Evolutionary conservation across 108 stramenopile genomes (phyloP), one percentile per base, ranked within the genome.

Genomic region (Discostella pseudostelligera): DNA sequence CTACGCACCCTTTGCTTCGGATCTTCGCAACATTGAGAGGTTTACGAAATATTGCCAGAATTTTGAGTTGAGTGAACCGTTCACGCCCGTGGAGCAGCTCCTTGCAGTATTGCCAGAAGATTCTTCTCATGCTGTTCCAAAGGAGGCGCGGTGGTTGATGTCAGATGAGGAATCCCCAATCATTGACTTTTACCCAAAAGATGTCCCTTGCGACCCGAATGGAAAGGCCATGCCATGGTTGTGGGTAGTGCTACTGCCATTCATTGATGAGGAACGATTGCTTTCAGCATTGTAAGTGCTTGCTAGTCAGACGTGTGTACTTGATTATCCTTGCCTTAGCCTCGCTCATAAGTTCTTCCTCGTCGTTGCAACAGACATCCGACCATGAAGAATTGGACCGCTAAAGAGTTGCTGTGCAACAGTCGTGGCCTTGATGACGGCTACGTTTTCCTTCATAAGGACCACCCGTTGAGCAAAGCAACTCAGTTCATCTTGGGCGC

Each of bases 181-280:
- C 62, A 85, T 95, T 59, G 97, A 99, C 70, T 97, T 97, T 68
- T 98, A 98, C 60, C 96, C 97, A 1, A 78, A 79, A 29, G 92
- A 96, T 40, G 93, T 99, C 13, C 91, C 90, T 11, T 87, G 93
- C 58, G 99, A 99, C 80, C 96, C 97, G 6, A 98, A 99, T 70
- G 99, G 99, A 11, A 98, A 98, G 72, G 90, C 92, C 7, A 97
- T 96, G 96, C 97, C 97, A 19, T 99, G 99, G 99, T 81, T 97
- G 32, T 97, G 96, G 92, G 97, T 99, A 53, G 96, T 96, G 26
- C 75, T 98, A 47, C 83, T 99, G 19, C 99, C 99, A 29, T 99
- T 99, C 75, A 96, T 99, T 54, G 96, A 98, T 63, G 97, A 98
- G 83, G 86, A 92, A 44, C 80, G 95, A 43, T 70, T 99, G 19